Percentiles rank a stretch among this genome's conserved stretches.
phyloP scores from a whole-genome alignment of 164 flowering plant genomes.

The Cinnamomum micranthum region DNA sequence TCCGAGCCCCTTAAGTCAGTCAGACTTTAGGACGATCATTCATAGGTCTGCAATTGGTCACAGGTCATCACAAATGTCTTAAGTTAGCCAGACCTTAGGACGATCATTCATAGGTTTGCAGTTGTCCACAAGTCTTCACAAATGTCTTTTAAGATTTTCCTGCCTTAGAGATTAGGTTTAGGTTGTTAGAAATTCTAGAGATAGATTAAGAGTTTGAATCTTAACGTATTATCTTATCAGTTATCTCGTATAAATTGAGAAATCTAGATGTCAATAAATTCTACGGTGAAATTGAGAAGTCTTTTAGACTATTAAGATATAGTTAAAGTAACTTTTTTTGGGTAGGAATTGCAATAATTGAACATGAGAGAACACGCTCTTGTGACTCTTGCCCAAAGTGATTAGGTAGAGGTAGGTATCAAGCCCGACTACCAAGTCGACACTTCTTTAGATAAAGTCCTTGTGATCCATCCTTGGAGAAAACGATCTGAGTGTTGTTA shows the following conservation, averaged over 20 bases:
- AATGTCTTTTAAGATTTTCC: not conserved
- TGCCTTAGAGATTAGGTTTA: not conserved
- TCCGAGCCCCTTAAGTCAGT: no score
- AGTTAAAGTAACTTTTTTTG: not conserved
- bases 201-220: no score
- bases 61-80: not conserved
- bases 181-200: no score
- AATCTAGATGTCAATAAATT: no score
- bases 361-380: not conserved
- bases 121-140: not conserved
- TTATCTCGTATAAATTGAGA: no score
- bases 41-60: no score
- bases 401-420: constrained; percentile 1
- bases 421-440: not conserved
- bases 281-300: no score
- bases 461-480: constrained; percentile 6
- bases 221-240: no score
- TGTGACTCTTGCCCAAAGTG: constrained; percentile 6
- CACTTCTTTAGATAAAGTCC: constrained; percentile 6
- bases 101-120: not conserved
- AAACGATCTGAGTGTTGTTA: not conserved
- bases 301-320: not conserved
- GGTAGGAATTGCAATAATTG: not conserved
- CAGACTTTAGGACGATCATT: no score
- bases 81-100: not conserved